These are phyloP conservation scores for Phaeosphaeria sp. DNA, from an alignment of 2,329 filamentous ascomycete genomes.

Conservation along the genomic window DNA sequence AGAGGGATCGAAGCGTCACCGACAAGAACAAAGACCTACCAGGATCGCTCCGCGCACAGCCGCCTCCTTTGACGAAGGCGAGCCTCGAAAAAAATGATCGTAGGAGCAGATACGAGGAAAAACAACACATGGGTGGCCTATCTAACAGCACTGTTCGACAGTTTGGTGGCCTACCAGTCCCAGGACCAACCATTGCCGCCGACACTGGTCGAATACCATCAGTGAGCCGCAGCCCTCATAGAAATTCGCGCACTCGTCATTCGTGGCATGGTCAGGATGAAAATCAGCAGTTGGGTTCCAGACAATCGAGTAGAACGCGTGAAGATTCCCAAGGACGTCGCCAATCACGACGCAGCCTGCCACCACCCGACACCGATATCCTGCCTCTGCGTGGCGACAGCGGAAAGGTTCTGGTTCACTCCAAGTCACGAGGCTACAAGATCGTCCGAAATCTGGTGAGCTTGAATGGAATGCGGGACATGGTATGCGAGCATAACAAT, in stretches of 20 bases:
- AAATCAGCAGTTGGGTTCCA: background rate
- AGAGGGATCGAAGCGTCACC: background rate
- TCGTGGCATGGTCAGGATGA: background rate
- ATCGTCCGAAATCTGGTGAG: background rate
- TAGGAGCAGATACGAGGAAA: background rate
- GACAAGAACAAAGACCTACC: background rate
- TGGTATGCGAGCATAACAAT: background rate
- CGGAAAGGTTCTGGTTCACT: background rate
- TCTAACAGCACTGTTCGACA: background rate
- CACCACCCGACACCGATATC: background rate
- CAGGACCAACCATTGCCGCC: background rate
- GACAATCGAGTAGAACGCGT: background rate
- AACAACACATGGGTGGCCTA: background rate
- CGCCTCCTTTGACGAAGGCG: background rate
- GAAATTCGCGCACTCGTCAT: background rate
- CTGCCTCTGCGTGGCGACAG: background rate
- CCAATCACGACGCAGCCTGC: background rate
- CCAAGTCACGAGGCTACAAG: background rate
- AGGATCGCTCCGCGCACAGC: background rate
- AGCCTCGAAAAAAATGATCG: background rate
- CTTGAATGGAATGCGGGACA: background rate
- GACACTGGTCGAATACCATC: background rate
- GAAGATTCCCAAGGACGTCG: background rate
- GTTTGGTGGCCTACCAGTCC: background rate
- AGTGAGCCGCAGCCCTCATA: background rate